Evolutionary conservation across 2,329 filamentous ascomycete species (phyloP).

Genomic region (Cryphonectria parasitica): DNA sequence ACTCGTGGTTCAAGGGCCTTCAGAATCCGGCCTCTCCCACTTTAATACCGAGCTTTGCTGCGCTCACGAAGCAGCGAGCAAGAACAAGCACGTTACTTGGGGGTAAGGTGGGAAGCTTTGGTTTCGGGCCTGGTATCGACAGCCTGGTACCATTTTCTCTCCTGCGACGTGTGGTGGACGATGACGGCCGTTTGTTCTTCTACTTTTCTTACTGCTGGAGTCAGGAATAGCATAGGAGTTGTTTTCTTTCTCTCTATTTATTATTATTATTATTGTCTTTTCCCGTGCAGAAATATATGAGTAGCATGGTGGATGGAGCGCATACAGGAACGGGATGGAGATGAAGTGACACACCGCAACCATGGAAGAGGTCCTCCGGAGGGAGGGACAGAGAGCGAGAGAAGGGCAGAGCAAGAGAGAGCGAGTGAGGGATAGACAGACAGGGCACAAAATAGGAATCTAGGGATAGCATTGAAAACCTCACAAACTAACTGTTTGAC

Average conservation of each 20-base stretch:
- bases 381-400: background rate
- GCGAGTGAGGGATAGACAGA: slow-evolving; percentile 19
- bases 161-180: slow-evolving; percentile 14
- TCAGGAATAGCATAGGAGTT: slow-evolving; percentile 30
- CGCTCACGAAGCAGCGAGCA: background rate
- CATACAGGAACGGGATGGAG: background rate
- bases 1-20: background rate
- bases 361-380: background rate
- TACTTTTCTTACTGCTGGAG: slow-evolving; percentile 26
- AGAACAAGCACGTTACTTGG: slow-evolving; percentile 11
- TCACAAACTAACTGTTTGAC: background rate
- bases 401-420: background rate
- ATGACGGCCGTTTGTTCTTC: slow-evolving; percentile 12
- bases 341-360: background rate
- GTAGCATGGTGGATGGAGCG: slow-evolving; percentile 4
- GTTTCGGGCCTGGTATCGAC: slow-evolving; percentile 10
- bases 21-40: background rate
- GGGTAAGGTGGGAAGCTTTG: slow-evolving; percentile 7
- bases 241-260: slow-evolving; percentile 27
- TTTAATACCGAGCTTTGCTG: slow-evolving; percentile 6
- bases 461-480: slow-evolving; percentile 28
- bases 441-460: slow-evolving; percentile 25
- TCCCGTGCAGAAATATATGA: slow-evolving; percentile 21
- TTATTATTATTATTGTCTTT: slow-evolving; percentile 20
- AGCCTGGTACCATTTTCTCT: slow-evolving; percentile 9